Percentiles rank a stretch among this genome's conserved stretches.
These are phyloP conservation scores for Aspergillus cavernicola DNA, from an alignment of 495 filamentous ascomycete species.

Conservation along the genomic window DNA sequence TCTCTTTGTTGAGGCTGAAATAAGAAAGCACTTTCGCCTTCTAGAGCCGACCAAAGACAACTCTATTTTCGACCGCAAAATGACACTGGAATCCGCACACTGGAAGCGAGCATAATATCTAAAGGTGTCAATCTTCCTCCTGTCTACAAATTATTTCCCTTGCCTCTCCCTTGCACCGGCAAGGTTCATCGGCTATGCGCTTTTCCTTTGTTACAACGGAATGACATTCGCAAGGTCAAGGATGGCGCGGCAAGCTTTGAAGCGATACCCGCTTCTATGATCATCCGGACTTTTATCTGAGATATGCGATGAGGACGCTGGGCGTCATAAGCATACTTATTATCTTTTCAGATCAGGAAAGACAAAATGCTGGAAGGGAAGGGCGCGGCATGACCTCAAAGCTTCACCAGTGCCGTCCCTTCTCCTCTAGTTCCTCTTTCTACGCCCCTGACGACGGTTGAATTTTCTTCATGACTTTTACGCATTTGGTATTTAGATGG, in stretches of 20 bases:
- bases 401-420: too few species aligned
- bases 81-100: constrained; percentile 11
- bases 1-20: constrained; percentile 70
- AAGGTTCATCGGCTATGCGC: background rate
- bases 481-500: constrained; percentile 20
- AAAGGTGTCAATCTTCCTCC: background rate
- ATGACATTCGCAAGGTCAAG: background rate
- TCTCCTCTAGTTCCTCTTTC: constrained; percentile 16
- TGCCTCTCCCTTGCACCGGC: background rate
- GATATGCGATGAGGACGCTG: constrained; percentile 4
- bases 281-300: background rate
- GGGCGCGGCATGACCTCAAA: background rate
- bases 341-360: background rate
- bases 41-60: constrained; percentile 25
- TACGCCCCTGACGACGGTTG: constrained; percentile 13
- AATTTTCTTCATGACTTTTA: constrained; percentile 14
- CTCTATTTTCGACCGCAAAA: constrained; percentile 12
- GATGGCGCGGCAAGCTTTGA: background rate
- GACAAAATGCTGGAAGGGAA: background rate
- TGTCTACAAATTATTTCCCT: background rate
- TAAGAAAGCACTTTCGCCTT: constrained; percentile 53
- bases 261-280: background rate
- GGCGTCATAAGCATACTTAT: constrained; percentile 1
- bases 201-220: constrained; percentile 9
- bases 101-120: constrained; percentile 16